These are phyloP conservation scores for Apium graveolens DNA, from an alignment of 129 eudicot genomes.

Conservation along the genomic window DNA sequence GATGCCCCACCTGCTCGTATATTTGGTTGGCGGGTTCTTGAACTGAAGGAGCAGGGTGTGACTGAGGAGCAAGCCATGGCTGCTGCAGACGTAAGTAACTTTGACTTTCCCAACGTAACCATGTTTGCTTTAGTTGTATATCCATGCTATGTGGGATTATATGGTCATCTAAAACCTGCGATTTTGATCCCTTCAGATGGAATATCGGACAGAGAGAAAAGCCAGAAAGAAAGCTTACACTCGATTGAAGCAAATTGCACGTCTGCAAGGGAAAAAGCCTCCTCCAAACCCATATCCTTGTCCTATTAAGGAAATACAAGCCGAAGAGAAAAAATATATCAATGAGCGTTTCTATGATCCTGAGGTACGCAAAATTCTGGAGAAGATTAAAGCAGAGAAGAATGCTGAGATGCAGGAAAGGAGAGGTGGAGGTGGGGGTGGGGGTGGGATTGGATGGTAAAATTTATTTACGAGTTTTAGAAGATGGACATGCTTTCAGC, in stretches of 20 bases:
- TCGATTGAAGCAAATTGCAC: constrained; percentile 63
- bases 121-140: neutral
- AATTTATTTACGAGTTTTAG: neutral
- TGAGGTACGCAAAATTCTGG: constrained; percentile 28
- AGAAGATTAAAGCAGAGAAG: constrained; percentile 47
- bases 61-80: constrained; percentile 67
- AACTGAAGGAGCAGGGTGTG: constrained; percentile 71
- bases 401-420: constrained; percentile 44
- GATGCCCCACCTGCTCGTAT: constrained; percentile 74
- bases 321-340: constrained; percentile 62
- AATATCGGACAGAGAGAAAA: constrained; percentile 59
- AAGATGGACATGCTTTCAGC: neutral
- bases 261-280: constrained; percentile 58
- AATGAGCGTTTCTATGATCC: constrained; percentile 66
- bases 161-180: neutral
- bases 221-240: constrained; percentile 65
- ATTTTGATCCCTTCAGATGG: constrained; percentile 36
- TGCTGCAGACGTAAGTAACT: constrained; percentile 67
- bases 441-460: constrained; percentile 17
- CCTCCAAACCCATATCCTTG: constrained; percentile 85
- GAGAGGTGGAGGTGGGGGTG: constrained; percentile 20
- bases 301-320: constrained; percentile 84
- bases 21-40: constrained; percentile 72
- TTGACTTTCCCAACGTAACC: neutral
- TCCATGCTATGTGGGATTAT: neutral